These are phyloP conservation scores for Pachysandra terminalis DNA, from an alignment of 164 flowering plant species.

Conservation along the genomic window DNA sequence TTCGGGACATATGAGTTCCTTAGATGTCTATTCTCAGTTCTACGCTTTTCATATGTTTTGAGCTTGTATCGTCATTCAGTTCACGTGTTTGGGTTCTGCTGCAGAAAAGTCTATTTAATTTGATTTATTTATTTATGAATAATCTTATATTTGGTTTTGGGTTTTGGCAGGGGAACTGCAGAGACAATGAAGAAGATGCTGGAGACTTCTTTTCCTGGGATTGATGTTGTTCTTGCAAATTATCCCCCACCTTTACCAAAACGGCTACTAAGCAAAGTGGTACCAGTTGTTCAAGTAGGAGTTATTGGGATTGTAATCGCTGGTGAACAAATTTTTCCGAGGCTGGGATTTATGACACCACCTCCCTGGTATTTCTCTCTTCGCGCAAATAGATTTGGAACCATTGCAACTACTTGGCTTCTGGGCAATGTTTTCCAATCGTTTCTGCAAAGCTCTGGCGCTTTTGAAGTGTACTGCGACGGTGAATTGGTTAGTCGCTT, in stretches of 20 bases:
- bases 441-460: slow-evolving; percentile 85
- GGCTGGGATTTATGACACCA: slow-evolving; percentile 63
- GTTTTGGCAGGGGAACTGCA: slow-evolving; percentile 81
- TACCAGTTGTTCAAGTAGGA: slow-evolving; percentile 74
- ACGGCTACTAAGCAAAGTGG: slow-evolving; percentile 67
- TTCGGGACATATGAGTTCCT: too few relatives aligned
- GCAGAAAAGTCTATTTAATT: not conserved
- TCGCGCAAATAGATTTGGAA: slow-evolving; percentile 85
- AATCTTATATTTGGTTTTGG: slow-evolving; percentile 9
- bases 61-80: too few relatives aligned
- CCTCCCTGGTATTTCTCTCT: slow-evolving; percentile 79
- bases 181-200: slow-evolving; percentile 77
- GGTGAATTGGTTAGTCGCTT: slow-evolving; percentile 55
- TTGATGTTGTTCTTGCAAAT: slow-evolving; percentile 69
- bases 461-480: slow-evolving; percentile 80
- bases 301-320: slow-evolving; percentile 62
- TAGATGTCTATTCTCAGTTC: too few relatives aligned
- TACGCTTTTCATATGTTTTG: too few relatives aligned
- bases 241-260: slow-evolving; percentile 86
- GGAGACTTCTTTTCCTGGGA: slow-evolving; percentile 72
- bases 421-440: slow-evolving; percentile 82
- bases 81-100: not conserved
- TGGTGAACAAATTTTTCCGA: slow-evolving; percentile 90
- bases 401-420: slow-evolving; percentile 85
- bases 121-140: not conserved